Percentiles rank a stretch among this genome's conserved stretches.
These are phyloP conservation scores for Ophiostoma pallidulum DNA, from an alignment of 2,329 filamentous ascomycete genomes.

Conservation along the genomic window DNA sequence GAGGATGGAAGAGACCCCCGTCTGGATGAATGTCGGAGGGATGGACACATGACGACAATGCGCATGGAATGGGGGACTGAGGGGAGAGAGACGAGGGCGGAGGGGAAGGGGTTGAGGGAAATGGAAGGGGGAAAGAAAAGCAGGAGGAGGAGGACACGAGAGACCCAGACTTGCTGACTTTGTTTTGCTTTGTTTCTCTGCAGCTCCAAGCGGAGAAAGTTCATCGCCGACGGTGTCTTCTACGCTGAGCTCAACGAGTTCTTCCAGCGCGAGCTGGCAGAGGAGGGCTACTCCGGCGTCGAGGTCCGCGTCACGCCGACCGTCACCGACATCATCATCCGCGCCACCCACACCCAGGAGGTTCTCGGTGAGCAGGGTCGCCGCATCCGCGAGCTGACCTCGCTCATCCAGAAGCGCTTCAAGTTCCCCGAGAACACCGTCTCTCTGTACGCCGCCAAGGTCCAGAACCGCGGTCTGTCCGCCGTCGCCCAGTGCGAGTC, in stretches of 20 bases:
- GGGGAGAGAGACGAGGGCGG: too few species aligned
- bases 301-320: conserved; percentile 99
- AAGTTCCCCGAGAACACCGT: conserved; percentile 99
- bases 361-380: conserved; percentile 99
- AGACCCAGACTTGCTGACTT: conserved; percentile 1
- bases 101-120: not conserved
- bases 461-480: conserved; percentile 99
- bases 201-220: conserved; percentile 90
- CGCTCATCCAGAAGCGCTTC: conserved; percentile 99
- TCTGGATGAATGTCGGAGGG: too few species aligned
- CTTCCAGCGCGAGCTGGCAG: conserved; percentile 99
- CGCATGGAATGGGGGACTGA: too few species aligned
- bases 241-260: conserved; percentile 99
- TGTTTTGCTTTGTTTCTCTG: conserved; percentile 5
- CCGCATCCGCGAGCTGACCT: conserved; percentile 99
- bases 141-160: not conserved
- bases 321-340: conserved; percentile 99
- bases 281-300: conserved; percentile 99
- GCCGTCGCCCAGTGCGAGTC: conserved; percentile 99
- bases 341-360: conserved; percentile 99
- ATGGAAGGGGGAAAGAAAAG: not conserved
- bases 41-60: too few species aligned
- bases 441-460: conserved; percentile 99
- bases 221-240: conserved; percentile 98
- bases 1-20: not conserved